Base-by-base conservation (phyloP, 306 rosid species). In the Acacia confusa region DNA sequence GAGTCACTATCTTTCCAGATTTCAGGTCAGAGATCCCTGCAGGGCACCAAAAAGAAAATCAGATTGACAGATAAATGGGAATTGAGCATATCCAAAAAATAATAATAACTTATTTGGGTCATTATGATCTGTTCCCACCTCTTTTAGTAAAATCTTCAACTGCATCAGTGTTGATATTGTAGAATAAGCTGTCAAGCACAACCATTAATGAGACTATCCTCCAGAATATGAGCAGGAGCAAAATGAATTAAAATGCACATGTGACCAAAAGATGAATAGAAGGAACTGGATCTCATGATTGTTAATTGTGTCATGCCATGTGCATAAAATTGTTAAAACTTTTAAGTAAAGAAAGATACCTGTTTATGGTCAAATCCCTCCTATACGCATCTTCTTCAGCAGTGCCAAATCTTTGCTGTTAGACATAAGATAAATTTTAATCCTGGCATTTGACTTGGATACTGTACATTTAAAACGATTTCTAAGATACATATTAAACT, bases 321-420 rank as follows among this genome's bases (percentile, higher is more conserved):
- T 30, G 47, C 77, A 60, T 41, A 70, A 50, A 34, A 40, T 53
- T 55, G 61, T 55, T 19, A 55, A n/a, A 7, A n/a, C 0, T 9
- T 28, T 9, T 7, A 81, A 52, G 53, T 28, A 65, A 65, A 82
- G 48, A 85, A 75, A 77, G 43, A 68, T 79, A 91, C 97, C 99
- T 95, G 88, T 95, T 95, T 72, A 95, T 95, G 64, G 97, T 95
- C 83, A 95, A 85, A 88, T 93, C 99, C 88, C 99, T 91, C 89
- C 99, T 90, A 84, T 90, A 90, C 3, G 99, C 97, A 93, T 95
- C 99, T 85, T 92, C 92, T 84, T 93, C 89, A 24, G 99, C 87
- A 40, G 97, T 89, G 86, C 97, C 97, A 88, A 85, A 91, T 9
- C 84, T 90, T 89, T 93, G 97, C 99, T 95, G 92, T 75, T 61